phyloP scores from a whole-genome alignment of 306 rosid species.

The Vigna hirtella region DNA sequence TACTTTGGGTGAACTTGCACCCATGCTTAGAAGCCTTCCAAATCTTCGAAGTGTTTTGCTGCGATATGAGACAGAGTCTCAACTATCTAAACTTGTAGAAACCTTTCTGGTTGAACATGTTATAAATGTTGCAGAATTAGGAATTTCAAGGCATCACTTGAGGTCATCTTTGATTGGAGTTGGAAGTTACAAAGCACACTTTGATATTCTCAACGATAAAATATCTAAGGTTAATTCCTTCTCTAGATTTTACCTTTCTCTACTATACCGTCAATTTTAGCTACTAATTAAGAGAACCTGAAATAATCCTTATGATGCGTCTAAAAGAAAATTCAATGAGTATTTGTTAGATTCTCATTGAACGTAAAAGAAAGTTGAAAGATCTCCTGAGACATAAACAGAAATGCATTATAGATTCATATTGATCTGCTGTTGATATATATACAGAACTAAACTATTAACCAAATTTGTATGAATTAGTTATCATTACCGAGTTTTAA shows the following conservation, averaged over 20 bases:
- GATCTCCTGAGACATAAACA: neutral
- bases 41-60: neutral
- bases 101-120: neutral
- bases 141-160: neutral
- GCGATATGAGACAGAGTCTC: neutral
- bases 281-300: neutral
- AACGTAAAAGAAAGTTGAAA: neutral
- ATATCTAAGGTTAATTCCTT: conserved; percentile 31
- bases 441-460: neutral
- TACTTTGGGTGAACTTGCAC: neutral
- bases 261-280: too few relatives aligned
- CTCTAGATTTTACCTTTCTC: neutral
- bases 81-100: neutral
- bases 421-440: neutral
- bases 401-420: neutral
- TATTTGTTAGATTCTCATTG: neutral
- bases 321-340: neutral
- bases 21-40: neutral
- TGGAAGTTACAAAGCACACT: neutral
- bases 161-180: neutral
- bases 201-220: neutral
- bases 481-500: neutral
- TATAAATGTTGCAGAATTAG: neutral
- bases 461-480: neutral
- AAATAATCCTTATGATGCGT: neutral